Evolutionary conservation across 345 rosid species (phyloP).

Genomic region (Rubroshorea leprosula): DNA sequence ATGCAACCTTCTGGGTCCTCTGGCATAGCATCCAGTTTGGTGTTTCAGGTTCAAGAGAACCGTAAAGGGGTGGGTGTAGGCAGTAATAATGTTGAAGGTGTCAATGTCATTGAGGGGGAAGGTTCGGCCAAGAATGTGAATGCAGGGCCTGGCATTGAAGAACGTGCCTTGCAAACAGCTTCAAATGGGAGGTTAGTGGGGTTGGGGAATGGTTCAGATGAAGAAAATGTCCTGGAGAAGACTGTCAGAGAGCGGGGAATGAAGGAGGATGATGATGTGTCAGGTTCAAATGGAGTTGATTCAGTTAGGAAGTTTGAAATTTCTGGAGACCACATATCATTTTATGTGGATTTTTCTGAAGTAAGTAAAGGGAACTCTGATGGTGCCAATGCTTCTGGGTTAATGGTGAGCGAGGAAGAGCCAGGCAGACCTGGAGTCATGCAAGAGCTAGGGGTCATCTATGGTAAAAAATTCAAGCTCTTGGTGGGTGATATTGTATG

Average conservation of each 20-base stretch:
- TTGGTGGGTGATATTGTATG: conserved; percentile 71
- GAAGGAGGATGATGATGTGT: conserved; percentile 32
- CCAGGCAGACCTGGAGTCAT: conserved; percentile 17
- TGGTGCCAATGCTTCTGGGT: conserved; percentile 18
- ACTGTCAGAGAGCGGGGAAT: too few relatives aligned
- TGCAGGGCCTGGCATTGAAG: conserved; percentile 18
- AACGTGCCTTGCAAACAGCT: conserved; percentile 2
- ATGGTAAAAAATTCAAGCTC: conserved; percentile 23
- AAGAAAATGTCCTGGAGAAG: conserved; percentile 19
- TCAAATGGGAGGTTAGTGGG: conserved; percentile 2
- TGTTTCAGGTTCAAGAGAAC: conserved; percentile 14
- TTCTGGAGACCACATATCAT: conserved; percentile 51
- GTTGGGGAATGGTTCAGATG: conserved; percentile 7
- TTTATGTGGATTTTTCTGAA: conserved; percentile 61
- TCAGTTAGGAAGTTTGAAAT: conserved; percentile 42
- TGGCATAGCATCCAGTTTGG: conserved; percentile 15
- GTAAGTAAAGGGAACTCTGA: conserved; percentile 13
- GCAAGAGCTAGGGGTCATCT: conserved; percentile 12
- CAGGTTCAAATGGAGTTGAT: too few relatives aligned
- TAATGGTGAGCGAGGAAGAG: conserved; percentile 14
- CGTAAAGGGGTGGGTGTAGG: conserved; percentile 15
- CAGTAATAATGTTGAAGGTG: conserved; percentile 6
- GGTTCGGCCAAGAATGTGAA: too few relatives aligned
- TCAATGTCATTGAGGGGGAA: conserved; percentile 16
- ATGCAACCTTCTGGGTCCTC: conserved; percentile 23